phyloP scores from a whole-genome alignment of 148 eudicot genomes.

The Cornus suecica region DNA sequence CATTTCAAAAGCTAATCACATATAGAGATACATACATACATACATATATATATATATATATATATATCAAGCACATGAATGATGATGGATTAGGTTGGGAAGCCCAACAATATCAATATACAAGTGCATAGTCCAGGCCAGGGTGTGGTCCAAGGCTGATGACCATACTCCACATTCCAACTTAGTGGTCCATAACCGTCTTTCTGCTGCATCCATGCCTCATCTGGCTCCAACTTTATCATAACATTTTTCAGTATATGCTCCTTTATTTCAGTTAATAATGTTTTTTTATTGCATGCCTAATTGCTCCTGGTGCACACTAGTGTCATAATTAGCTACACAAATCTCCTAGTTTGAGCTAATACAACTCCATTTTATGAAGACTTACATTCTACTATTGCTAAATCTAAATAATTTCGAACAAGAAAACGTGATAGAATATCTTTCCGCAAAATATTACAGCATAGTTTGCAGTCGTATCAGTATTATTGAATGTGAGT shows the following conservation, averaged over 20 bases:
- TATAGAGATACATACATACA: no score
- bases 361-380: neutral
- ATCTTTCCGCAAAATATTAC: no score
- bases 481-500: no score
- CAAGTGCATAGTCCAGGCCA: neutral
- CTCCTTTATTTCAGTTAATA: no score
- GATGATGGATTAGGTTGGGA: conserved; percentile 4
- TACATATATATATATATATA: no score
- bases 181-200: no score
- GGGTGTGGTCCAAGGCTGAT: conserved; percentile 6
- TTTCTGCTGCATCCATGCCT: no score
- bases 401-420: neutral
- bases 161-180: no score
- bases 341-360: no score
- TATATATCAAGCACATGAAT: conserved; percentile 6
- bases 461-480: no score
- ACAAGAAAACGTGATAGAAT: no score
- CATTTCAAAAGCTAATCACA: neutral
- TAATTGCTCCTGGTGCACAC: neutral
- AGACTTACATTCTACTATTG: no score
- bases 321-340: neutral
- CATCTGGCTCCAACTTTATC: neutral
- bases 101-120: conserved; percentile 3
- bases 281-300: neutral
- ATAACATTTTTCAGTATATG: neutral